Percentiles rank a stretch among this genome's conserved stretches.
Evolutionary conservation across 2,329 filamentous ascomycete genomes (phyloP).

Genomic region (Colletotrichum somersetense): DNA sequence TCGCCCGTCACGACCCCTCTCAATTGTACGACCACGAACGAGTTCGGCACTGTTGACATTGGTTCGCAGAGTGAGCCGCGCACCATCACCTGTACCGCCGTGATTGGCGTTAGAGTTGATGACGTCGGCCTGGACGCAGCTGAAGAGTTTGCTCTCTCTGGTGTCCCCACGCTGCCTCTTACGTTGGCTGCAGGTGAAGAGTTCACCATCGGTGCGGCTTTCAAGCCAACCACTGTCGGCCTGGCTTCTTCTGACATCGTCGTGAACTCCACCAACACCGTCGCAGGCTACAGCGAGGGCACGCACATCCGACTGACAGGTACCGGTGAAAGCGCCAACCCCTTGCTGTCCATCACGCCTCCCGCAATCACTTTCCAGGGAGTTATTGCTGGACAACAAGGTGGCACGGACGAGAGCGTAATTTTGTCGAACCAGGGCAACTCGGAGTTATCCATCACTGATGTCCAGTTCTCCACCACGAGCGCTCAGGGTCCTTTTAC

Average conservation of each 20-base stretch:
- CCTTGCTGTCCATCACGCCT: slow-evolving; percentile 62
- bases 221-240: slow-evolving; percentile 61
- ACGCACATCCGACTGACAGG: slow-evolving; percentile 63
- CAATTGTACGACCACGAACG: slow-evolving; percentile 63
- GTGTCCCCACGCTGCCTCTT: slow-evolving; percentile 50
- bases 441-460: slow-evolving; percentile 56
- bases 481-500: slow-evolving; percentile 61
- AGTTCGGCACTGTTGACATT: slow-evolving; percentile 57
- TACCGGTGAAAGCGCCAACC: slow-evolving; percentile 59
- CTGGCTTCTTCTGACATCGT: slow-evolving; percentile 61
- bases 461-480: slow-evolving; percentile 58
- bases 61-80: slow-evolving; percentile 43
- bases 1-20: slow-evolving; percentile 66
- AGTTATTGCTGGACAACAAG: slow-evolving; percentile 59
- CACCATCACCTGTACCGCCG: slow-evolving; percentile 63
- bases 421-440: slow-evolving; percentile 65
- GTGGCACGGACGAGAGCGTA: slow-evolving; percentile 57
- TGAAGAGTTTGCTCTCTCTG: slow-evolving; percentile 53
- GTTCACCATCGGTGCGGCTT: slow-evolving; percentile 59
- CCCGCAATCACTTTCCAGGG: slow-evolving; percentile 62
- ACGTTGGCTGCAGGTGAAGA: slow-evolving; percentile 51
- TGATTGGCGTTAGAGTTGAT: slow-evolving; percentile 57
- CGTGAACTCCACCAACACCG: slow-evolving; percentile 61
- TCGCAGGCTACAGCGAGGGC: slow-evolving; percentile 59
- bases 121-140: slow-evolving; percentile 51